A percentile compares a stretch with the other conserved stretches of the same genome.
These are phyloP conservation scores for Adansonia madagascariensis DNA, from an alignment of 441 rosid genomes.

Conservation along the genomic window DNA sequence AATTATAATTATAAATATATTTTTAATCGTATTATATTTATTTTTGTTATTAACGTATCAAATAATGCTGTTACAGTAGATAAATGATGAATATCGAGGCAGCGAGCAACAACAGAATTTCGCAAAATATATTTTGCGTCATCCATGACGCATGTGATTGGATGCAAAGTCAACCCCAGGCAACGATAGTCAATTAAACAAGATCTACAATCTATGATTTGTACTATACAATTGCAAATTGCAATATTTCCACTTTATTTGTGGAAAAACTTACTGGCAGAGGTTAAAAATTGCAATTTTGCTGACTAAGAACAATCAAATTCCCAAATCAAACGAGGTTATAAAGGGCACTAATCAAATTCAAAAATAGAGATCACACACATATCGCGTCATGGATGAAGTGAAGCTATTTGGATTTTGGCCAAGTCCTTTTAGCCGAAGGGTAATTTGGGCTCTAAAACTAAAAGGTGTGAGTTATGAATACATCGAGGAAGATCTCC, in stretches of 20 bases:
- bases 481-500: slow-evolving; percentile 47
- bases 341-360: background rate
- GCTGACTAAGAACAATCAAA: background rate
- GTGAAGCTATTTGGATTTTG: slow-evolving; percentile 42
- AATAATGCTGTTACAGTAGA: too few species aligned
- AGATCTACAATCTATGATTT: background rate
- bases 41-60: too few species aligned
- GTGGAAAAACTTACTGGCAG: background rate
- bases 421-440: slow-evolving; percentile 39
- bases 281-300: background rate
- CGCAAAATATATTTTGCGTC: too few species aligned
- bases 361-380: background rate
- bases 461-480: slow-evolving; percentile 44
- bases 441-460: slow-evolving; percentile 50
- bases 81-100: too few species aligned
- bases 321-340: background rate
- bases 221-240: background rate
- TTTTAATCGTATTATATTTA: too few species aligned
- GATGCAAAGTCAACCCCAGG: too few species aligned
- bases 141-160: too few species aligned
- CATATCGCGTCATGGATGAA: background rate
- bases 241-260: background rate
- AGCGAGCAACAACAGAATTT: background rate
- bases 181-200: too few species aligned
- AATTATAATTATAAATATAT: too few species aligned